Base-by-base conservation (phyloP, 208 protist species). In the Vickermania spadyakhi region DNA sequence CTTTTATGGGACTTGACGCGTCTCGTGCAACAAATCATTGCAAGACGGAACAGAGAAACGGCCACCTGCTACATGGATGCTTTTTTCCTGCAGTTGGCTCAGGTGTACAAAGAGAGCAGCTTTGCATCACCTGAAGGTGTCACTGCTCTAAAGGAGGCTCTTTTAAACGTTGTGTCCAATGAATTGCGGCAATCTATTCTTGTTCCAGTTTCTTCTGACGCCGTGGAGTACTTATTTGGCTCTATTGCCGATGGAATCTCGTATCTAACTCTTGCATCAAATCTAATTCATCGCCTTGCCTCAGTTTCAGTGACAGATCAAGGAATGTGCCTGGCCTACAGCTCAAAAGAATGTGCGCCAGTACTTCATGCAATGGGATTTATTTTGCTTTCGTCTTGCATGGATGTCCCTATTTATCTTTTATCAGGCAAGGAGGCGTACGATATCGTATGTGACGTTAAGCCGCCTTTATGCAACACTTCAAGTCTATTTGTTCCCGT, bases 11-110 rank as follows among this genome's bases (percentile, higher is more conserved):
- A 65, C 4, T 52, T 85, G 36, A 78, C 78, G 7, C 60, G 57
- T 13, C 21, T 77, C 11, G 11, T 93, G 14, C 82, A 90, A 54
- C 67, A 68, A n/a, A 66, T 68, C 36, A 60, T 93, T 0, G 62
- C 72, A 0, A 64, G 71, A 41, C 77, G 75, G 11, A 60, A 58
- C 56, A 11, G 31, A 11, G 68, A 79, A 31, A 66, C 70, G 67
- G 31, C 42, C 1, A 56, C 81, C 1, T n/a, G 65, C 27, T 93
- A 84, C 68, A 90, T 82, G 0, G 86, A 93, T 49, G 28, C 66
- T 2, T 93, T 90, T 61, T 90, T 90, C 42, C 56, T 89, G 25
- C 52, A 81, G 1, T 68, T 92, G 2, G 73, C 75, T 1, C 64
- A 79, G 13, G 27, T 60, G 58, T 80, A 83, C 49, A 36, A 61